Conservation (phyloP, 2,329 filamentous ascomycete species). For the Claviceps citrina region DNA sequence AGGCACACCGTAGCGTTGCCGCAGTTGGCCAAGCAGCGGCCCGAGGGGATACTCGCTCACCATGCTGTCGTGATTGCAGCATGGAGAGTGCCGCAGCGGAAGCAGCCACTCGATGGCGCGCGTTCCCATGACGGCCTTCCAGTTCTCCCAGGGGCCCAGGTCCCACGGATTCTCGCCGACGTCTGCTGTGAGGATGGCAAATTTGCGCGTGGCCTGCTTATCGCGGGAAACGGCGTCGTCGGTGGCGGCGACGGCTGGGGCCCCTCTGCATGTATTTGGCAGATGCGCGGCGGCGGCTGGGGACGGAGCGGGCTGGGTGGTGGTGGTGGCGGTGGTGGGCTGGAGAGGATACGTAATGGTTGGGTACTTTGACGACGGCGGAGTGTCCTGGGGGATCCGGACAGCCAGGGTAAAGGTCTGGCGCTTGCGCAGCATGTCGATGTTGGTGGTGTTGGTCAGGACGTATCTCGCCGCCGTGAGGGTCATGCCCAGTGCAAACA, state of each 20-base stretch:
- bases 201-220: constrained; percentile 43
- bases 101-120: constrained; percentile 62
- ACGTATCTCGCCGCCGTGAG: constrained; percentile 55
- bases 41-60: constrained; percentile 56
- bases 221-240: too few species aligned
- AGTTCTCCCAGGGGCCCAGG: constrained; percentile 53
- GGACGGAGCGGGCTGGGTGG: not conserved
- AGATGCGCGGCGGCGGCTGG: not conserved
- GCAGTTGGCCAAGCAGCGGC: constrained; percentile 41
- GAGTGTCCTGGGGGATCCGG: constrained; percentile 40
- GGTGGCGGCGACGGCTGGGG: too few species aligned
- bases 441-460: constrained; percentile 62
- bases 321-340: too few species aligned
- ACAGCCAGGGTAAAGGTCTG: constrained; percentile 62
- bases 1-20: constrained; percentile 21
- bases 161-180: constrained; percentile 78
- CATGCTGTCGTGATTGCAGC: constrained; percentile 48
- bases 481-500: constrained; percentile 73
- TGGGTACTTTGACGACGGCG: constrained; percentile 25
- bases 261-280: constrained; percentile 8
- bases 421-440: constrained; percentile 56
- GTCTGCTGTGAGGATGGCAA: constrained; percentile 61
- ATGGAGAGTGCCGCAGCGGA: constrained; percentile 61
- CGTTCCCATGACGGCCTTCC: constrained; percentile 65
- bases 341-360: constrained; percentile 45